phyloP scores from a whole-genome alignment of 139 green algal genomes.

The Asterochloris erici region DNA sequence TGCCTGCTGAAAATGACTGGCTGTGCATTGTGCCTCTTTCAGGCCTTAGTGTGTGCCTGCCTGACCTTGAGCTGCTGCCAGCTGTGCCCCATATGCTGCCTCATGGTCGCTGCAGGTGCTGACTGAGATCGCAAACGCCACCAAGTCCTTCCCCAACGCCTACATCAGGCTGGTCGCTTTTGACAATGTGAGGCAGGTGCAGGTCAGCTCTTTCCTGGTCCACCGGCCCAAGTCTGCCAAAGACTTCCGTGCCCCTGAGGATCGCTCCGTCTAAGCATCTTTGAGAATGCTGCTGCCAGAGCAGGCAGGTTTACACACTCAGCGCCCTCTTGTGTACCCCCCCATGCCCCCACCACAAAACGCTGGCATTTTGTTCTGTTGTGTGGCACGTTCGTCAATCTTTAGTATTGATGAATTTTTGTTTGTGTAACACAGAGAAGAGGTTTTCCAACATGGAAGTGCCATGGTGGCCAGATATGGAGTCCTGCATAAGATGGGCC shows the following conservation, averaged over 20 bases:
- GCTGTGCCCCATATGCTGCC: not conserved
- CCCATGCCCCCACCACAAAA: too few species aligned
- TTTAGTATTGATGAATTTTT: too few species aligned
- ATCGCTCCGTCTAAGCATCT: slow-evolving; percentile 9
- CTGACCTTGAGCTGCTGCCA: not conserved
- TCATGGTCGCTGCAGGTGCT: slow-evolving; percentile 64
- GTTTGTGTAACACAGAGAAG: too few species aligned
- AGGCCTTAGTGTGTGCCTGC: not conserved
- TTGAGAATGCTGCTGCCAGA: too few species aligned
- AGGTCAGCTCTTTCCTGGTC: slow-evolving; percentile 70
- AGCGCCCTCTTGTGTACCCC: too few species aligned
- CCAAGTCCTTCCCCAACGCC: slow-evolving; percentile 83
- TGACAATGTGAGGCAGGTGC: slow-evolving; percentile 71
- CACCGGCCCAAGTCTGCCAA: slow-evolving; percentile 29
- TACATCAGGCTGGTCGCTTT: slow-evolving; percentile 91
- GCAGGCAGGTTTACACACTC: too few species aligned
- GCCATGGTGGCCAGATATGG: too few species aligned
- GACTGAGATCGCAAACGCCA: slow-evolving; percentile 78
- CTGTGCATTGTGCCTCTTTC: not conserved
- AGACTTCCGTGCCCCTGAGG: slow-evolving; percentile 12
- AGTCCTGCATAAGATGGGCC: too few species aligned
- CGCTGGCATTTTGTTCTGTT: too few species aligned
- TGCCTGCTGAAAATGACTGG: too few species aligned
- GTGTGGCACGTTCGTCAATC: too few species aligned
- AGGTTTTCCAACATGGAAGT: too few species aligned